Base-by-base conservation (phyloP, 2,329 filamentous ascomycete species). In the Hypoxylon sp. region DNA sequence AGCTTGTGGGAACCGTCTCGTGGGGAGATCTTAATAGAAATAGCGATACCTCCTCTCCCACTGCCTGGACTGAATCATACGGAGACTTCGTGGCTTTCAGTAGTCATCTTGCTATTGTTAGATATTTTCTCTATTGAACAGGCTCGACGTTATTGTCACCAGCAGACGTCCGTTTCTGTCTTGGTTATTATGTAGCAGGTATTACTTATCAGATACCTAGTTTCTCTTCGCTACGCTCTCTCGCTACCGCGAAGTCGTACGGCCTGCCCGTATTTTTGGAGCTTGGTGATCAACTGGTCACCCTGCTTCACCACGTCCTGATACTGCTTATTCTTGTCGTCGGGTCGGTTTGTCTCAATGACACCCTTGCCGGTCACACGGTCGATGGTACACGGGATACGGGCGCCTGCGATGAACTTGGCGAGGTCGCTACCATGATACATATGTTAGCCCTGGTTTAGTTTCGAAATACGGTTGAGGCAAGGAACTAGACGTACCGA, bases 251-350 rank as follows among this genome's bases (percentile, higher is more conserved):
- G 88, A 80, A 99, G 84, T 75, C 95, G 88, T 68, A 99, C 95
- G 2, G 95, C 91, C 80, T 99, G 95, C 46, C 95, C 95, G 79
- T 99, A 99, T 85, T 99, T 99, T 82, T 99, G 95, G 71, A 99
- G 84, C 85, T 99, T 99, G 61, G 95, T 99, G 77, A 99, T 98
- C 67, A 99, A 85, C 80, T 97, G 92, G 79, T 99, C 95, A 30
- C 95, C 95, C 78, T 98, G 95, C 82, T 95, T 95, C 65, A 99
- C 93, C 37, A 98, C 93, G 73, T 99, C 95, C 73, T 94, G 91
- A 80, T 99, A 99, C 82, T 99, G 95, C 86, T 97, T 97, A 85
- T 98, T 98, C 89, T 99, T 99, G 82, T 97, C 94, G 77, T 98
- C 95, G 7, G 94, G 94, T 56, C 95, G 87, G 82, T 97, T 97